Conservation (phyloP, 352 stramenopile genomes). For the Globisporangium cederbergense region DNA sequence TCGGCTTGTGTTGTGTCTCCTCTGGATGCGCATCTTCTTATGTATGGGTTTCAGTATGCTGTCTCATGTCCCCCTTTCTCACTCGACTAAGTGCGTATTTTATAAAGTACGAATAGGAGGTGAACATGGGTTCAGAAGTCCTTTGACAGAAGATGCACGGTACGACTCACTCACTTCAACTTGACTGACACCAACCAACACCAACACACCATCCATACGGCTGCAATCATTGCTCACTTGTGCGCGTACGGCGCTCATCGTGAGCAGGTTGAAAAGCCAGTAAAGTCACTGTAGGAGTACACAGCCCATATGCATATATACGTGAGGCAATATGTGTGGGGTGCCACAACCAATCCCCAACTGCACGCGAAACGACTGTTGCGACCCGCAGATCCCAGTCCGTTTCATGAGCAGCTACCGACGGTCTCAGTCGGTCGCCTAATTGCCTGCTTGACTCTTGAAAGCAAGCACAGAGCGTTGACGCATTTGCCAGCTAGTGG, state of each 20-base stretch:
- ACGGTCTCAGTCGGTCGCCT: neutral
- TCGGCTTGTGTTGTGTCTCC: neutral
- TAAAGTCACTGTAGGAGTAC: no score
- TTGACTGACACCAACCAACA: neutral
- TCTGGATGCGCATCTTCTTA: neutral
- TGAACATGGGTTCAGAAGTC: neutral
- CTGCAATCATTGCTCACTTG: no score
- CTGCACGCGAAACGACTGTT: neutral
- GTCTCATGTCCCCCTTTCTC: neutral
- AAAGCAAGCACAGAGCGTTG: neutral
- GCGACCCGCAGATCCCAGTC: neutral
- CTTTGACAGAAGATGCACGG: neutral
- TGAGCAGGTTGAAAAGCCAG: no score
- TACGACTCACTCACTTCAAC: neutral
- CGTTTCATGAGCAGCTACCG: conserved; percentile 2
- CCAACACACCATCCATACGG: neutral
- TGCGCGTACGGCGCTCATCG: neutral
- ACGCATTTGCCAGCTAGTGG: conserved; percentile 2
- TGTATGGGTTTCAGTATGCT: conserved; percentile 1
- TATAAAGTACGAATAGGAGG: neutral
- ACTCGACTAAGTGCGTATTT: conserved; percentile 3
- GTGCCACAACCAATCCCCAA: neutral
- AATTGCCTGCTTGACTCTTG: neutral
- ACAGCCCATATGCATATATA: no score
- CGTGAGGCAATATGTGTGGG: neutral